Evolutionary conservation across 495 filamentous ascomycete genomes (phyloP).

Genomic region (Hypoxylon cercidicola): DNA sequence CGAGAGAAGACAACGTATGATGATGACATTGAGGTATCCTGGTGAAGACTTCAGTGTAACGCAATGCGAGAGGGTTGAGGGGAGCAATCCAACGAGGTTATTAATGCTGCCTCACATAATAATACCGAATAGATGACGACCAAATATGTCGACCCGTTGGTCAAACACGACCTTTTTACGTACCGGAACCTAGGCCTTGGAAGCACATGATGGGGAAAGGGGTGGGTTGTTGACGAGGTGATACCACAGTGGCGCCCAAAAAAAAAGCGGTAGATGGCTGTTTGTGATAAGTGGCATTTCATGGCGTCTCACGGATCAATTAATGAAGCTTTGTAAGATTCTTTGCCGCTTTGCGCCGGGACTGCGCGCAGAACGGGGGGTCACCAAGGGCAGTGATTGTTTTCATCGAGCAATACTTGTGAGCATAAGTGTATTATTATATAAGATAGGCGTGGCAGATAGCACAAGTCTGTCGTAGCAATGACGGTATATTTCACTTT

Average conservation of each 20-base stretch:
- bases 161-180: conserved; percentile 19
- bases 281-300: conserved; percentile 40
- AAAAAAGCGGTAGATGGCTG: conserved; percentile 28
- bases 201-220: conserved; percentile 17
- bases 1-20: too few species aligned
- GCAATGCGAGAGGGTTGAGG: too few species aligned
- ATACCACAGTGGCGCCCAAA: conserved; percentile 33
- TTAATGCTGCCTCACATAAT: background rate
- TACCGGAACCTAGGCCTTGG: conserved; percentile 13
- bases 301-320: conserved; percentile 29
- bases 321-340: conserved; percentile 36
- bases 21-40: too few species aligned
- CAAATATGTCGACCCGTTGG: conserved; percentile 12
- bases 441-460: conserved; percentile 34
- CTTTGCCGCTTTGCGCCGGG: background rate
- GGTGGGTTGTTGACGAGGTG: conserved; percentile 29
- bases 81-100: too few species aligned
- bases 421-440: conserved; percentile 45
- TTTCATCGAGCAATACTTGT: too few species aligned
- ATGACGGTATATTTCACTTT: conserved; percentile 5
- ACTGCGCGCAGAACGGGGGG: background rate
- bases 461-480: conserved; percentile 23
- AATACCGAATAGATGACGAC: conserved; percentile 18
- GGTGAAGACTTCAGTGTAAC: too few species aligned
- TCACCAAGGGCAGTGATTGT: background rate